Base-by-base conservation (phyloP, 2,329 filamentous ascomycete species). In the Talaromyces sp. region DNA sequence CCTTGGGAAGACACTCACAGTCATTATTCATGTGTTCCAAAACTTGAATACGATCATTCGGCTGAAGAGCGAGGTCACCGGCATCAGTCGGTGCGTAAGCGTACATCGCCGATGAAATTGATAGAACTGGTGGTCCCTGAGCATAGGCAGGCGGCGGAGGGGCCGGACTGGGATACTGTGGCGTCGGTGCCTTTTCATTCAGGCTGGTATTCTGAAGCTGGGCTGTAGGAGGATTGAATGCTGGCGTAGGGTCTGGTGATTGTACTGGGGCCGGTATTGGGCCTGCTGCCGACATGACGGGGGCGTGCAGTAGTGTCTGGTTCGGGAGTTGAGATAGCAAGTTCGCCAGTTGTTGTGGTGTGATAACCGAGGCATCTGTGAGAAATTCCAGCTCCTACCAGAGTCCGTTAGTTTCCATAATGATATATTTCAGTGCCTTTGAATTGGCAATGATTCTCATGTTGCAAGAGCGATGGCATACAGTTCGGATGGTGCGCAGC, bases 11-110 rank as follows among this genome's bases (percentile, higher is more conserved):
- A 37, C 54, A 67, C 76, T 41, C 75, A 78, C 93, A 97, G 75
- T 97, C 92, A 62, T 87, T 85, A 75, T 97, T 97, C 88, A 96
- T 94, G 78, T 96, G 92, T 76, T 96, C 90, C 64, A 85, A 84
- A 21, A 97, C 89, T 60, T 84, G 82, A 65, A 97, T 81, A 63
- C 81, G 80, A 76, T 97, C 93, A 69, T 92, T 88, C 61, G 88
- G 86, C 69, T 90, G 84, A 60, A 97, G 84, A 2, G 84, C 84
- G 62, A 96, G 80, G 71, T 97, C 93, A 60, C 91, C 90, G 3
- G 86, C 82, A 70, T 96, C 92, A 40, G 87, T 81, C 8, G 87
- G 89, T 35, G 81, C 82, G 78, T 97, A 97, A 62, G 83, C 82
- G 78, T 96, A 97, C 51, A 96, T 80, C 6, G 92, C 92, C 22